Evolutionary conservation across 2,329 filamentous ascomycete genomes (phyloP).

Genomic region (Chaetomium olivaceum): DNA sequence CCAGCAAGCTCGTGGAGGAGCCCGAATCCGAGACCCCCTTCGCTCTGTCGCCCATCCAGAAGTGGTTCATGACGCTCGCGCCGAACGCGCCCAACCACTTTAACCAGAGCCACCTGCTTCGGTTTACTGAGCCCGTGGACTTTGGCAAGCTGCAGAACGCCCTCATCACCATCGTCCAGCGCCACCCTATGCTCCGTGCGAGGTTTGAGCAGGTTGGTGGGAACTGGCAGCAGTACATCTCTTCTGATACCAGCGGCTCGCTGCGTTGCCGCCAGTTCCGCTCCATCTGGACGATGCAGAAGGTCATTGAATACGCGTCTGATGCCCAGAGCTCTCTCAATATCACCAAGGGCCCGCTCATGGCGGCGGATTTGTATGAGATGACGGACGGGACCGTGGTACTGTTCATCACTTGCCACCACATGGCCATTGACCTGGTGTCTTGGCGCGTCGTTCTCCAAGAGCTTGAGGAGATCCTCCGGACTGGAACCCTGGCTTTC

Average conservation of each 20-base stretch:
- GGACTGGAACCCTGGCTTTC: constrained; percentile 14
- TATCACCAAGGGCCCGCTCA: constrained; percentile 32
- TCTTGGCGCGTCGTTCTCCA: constrained; percentile 48
- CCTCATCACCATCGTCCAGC: constrained; percentile 28
- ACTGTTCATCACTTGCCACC: constrained; percentile 32
- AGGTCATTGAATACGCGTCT: not conserved
- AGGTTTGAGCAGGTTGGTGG: constrained; percentile 32
- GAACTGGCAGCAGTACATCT: constrained; percentile 37
- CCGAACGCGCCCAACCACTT: constrained; percentile 35
- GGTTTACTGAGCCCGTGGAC: constrained; percentile 29
- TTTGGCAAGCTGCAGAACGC: not conserved
- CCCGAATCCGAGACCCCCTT: constrained; percentile 33
- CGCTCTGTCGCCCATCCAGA: constrained; percentile 47
- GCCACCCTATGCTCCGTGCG: constrained; percentile 42
- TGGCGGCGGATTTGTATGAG: constrained; percentile 28
- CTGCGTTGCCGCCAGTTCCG: constrained; percentile 1
- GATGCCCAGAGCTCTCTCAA: constrained; percentile 21
- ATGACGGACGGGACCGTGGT: constrained; percentile 12
- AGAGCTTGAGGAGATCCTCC: constrained; percentile 45
- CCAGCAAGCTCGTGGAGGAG: not conserved
- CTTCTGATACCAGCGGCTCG: constrained; percentile 24
- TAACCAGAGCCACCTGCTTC: constrained; percentile 46
- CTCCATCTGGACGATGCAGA: constrained; percentile 15
- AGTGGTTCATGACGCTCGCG: constrained; percentile 22
- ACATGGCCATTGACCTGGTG: constrained; percentile 46